Evolutionary conservation across 805 yeast genomes (phyloP), one percentile per base, ranked within the genome.

Genomic region (Sugiyamaella mastotermitis): DNA sequence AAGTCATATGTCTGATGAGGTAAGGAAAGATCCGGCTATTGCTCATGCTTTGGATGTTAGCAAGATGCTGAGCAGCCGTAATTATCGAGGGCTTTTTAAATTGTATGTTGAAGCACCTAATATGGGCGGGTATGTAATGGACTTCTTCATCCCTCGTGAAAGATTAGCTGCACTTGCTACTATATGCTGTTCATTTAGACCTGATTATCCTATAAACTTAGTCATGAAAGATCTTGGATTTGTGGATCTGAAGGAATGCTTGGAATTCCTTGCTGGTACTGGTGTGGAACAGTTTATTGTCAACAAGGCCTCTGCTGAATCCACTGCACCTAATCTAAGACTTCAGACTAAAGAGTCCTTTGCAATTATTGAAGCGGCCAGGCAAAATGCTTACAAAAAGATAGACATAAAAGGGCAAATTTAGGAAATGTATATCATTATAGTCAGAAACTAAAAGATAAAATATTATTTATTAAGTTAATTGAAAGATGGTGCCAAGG

Each of bases 391-490:
- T 23, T 69, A 70, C 48, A 73, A 64, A 43, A 80, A 70, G 53
- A 78, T 88, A 10, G 97, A 88, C 55, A 87, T 90, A 45, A 88
- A 88, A 65, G 97, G 97, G 1, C 97, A 88, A 60, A 69, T 59
- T 6, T 62, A 40, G 35, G 18, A n/a, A n/a, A n/a, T n/a, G n/a
- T n/a, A n/a, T n/a, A n/a, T n/a, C n/a, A n/a, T n/a, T n/a, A n/a
- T n/a, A n/a, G n/a, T n/a, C n/a, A n/a, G n/a, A n/a, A n/a, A n/a
- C n/a, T n/a, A n/a, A 10, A 23, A 23, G n/a, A 10, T 23, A 23
- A 23, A 23, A 23, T 6, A 7, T 6, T 27, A 27, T 27, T 27
- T 27, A 27, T 27, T 27, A 7, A 13, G n/a, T n/a, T n/a, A n/a
- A n/a, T n/a, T n/a, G n/a, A 27, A 27, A 10, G 30, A 27, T 10